Conservation (phyloP, 495 filamentous ascomycete species). For the Friedmanniomyces simplex region DNA sequence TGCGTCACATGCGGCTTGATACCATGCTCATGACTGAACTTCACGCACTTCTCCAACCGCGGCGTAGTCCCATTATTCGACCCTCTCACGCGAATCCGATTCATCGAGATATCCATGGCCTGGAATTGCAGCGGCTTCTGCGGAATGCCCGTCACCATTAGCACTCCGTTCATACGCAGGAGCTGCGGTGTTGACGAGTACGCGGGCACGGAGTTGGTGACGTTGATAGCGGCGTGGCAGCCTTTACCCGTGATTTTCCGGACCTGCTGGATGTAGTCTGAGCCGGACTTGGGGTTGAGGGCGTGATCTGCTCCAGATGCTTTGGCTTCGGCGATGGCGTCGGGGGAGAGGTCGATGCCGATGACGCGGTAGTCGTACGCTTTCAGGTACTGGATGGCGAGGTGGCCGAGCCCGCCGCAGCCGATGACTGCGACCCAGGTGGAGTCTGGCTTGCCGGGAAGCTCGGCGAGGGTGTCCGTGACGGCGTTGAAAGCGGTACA, state of each 20-base stretch:
- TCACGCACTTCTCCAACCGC: constrained; percentile 18
- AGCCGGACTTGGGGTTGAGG: constrained; percentile 24
- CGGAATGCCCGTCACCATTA: constrained; percentile 28
- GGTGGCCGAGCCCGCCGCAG: constrained; percentile 24
- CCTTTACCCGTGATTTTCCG: constrained; percentile 24
- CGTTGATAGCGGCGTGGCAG: constrained; percentile 25
- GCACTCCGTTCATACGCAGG: constrained; percentile 21
- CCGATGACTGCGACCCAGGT: constrained; percentile 28
- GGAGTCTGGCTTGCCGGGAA: constrained; percentile 11
- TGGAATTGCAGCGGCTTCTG: constrained; percentile 20
- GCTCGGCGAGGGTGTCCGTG: constrained; percentile 13
- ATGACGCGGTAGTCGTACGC: constrained; percentile 26
- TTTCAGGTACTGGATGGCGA: constrained; percentile 27
- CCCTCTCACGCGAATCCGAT: constrained; percentile 16
- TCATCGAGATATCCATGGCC: constrained; percentile 22
- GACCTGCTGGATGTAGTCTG: constrained; percentile 23
- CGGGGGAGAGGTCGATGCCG: constrained; percentile 26
- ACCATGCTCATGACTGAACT: constrained; percentile 25
- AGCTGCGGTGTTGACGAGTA: constrained; percentile 26
- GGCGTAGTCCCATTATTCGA: constrained; percentile 24
- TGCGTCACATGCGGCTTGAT: constrained; percentile 23
- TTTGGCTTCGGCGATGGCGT: constrained; percentile 23
- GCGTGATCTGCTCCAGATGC: constrained; percentile 24
- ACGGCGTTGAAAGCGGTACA: constrained; percentile 25
- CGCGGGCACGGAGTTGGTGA: constrained; percentile 24